A percentile compares a stretch with the other conserved stretches of the same genome.
These are phyloP conservation scores for Claviceps capensis DNA, from an alignment of 2,329 filamentous ascomycete species.

Conservation along the genomic window DNA sequence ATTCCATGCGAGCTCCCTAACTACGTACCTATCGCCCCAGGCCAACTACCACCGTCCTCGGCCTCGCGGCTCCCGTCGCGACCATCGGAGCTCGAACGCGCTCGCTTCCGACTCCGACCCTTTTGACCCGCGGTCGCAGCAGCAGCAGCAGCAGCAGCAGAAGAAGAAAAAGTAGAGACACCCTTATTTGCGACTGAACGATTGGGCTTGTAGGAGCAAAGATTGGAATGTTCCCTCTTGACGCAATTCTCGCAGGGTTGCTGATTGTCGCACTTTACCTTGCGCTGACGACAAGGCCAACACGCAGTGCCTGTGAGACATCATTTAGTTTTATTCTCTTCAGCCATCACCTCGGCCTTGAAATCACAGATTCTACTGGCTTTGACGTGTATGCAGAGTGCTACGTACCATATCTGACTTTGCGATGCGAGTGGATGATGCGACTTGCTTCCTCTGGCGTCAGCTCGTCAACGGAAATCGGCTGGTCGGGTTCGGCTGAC, in stretches of 20 bases:
- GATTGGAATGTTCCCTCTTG: conserved; percentile 48
- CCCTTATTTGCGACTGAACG: conserved; percentile 25
- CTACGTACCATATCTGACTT: conserved; percentile 51
- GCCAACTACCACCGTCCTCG: conserved; percentile 28
- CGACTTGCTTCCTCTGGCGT: conserved; percentile 53
- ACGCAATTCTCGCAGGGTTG: conserved; percentile 56
- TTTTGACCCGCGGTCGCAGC: conserved; percentile 9
- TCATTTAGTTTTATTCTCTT: no score
- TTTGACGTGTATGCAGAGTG: no score
- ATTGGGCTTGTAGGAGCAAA: conserved; percentile 56
- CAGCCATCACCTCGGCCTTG: no score
- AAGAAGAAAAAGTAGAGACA: conserved; percentile 10
- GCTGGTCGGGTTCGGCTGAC: conserved; percentile 28
- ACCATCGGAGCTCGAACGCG: conserved; percentile 19
- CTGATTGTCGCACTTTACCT: conserved; percentile 58
- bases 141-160: conserved; percentile 7
- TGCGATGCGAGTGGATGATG: conserved; percentile 56
- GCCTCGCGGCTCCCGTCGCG: conserved; percentile 19
- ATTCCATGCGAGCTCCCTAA: not conserved
- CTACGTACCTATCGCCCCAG: conserved; percentile 25
- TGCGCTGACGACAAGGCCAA: conserved; percentile 54
- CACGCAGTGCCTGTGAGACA: conserved; percentile 40
- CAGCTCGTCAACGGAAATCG: conserved; percentile 38
- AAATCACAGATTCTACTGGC: no score
- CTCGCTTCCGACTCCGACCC: conserved; percentile 18